Percentiles rank a stretch among this genome's conserved stretches.
Conservation (phyloP, 2,329 filamentous ascomycete species). For the Cordyceps sp. region DNA sequence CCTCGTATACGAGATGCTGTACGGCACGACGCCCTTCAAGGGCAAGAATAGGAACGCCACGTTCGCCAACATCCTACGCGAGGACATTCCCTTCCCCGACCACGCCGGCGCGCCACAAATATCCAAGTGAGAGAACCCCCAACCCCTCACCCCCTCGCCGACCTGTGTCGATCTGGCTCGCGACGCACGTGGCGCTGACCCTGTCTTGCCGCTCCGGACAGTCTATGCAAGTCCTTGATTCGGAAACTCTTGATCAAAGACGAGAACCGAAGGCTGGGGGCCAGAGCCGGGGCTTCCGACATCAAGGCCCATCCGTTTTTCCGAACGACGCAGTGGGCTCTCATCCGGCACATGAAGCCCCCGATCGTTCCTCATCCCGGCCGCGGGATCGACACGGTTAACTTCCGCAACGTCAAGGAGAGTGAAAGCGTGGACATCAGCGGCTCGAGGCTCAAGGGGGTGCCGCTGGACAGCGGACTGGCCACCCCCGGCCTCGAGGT, state of each 20-base stretch:
- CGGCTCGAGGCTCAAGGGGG: slow-evolving; percentile 51
- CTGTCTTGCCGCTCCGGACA: no score
- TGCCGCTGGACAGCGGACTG: slow-evolving; percentile 72
- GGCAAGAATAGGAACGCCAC: slow-evolving; percentile 97
- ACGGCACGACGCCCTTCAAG: slow-evolving; percentile 96
- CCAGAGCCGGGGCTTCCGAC: slow-evolving; percentile 86
- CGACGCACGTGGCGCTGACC: neutral
- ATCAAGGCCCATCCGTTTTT: slow-evolving; percentile 97
- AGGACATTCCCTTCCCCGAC: slow-evolving; percentile 93
- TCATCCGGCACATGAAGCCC: slow-evolving; percentile 94
- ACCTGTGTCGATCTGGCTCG: neutral
- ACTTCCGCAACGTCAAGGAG: slow-evolving; percentile 97
- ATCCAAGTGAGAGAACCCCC: slow-evolving; percentile 64
- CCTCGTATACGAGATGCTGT: slow-evolving; percentile 96
- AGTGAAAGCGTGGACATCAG: slow-evolving; percentile 84
- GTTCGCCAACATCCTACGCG: slow-evolving; percentile 89
- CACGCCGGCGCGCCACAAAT: slow-evolving; percentile 69
- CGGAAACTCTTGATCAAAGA: slow-evolving; percentile 97
- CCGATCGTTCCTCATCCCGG: slow-evolving; percentile 90
- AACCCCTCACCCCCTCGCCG: neutral
- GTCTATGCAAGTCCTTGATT: slow-evolving; percentile 90
- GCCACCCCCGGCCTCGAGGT: slow-evolving; percentile 71
- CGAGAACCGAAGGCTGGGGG: slow-evolving; percentile 81
- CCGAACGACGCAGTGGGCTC: slow-evolving; percentile 86
- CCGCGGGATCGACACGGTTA: slow-evolving; percentile 80